A percentile compares a stretch with the other conserved stretches of the same genome.
phyloP scores from a whole-genome alignment of 2,329 filamentous ascomycete genomes.

The Penicillium sp. region DNA sequence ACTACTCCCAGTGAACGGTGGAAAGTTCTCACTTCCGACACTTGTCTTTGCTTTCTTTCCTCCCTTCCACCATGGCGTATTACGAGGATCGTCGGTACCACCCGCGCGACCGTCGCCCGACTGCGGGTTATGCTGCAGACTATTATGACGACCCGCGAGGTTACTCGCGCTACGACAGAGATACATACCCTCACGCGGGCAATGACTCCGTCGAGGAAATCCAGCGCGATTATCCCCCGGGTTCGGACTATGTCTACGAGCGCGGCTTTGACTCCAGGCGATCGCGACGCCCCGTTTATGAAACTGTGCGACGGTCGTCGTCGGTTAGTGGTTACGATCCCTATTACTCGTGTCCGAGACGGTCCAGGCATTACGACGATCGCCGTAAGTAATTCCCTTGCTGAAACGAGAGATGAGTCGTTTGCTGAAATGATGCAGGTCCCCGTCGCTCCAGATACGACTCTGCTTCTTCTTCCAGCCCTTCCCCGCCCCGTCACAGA shows the following conservation, averaged over 20 bases:
- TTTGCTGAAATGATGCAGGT: conserved; percentile 12
- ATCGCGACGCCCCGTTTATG: conserved; percentile 28
- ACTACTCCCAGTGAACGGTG: conserved; percentile 16
- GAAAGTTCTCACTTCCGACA: conserved; percentile 9
- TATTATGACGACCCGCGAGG: conserved; percentile 26
- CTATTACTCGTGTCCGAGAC: conserved; percentile 41
- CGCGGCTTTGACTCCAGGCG: conserved; percentile 19
- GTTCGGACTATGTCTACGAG: conserved; percentile 47
- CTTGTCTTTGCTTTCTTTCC: conserved; percentile 9
- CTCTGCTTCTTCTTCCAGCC: conserved; percentile 38
- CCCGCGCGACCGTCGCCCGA: conserved; percentile 33
- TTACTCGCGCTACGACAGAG: conserved; percentile 17
- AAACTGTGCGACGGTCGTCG: conserved; percentile 37
- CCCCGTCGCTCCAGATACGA: conserved; percentile 33
- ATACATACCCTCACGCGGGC: conserved; percentile 60
- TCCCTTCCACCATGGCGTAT: conserved; percentile 32
- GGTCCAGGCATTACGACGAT: conserved; percentile 48
- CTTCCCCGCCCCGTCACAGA: conserved; percentile 39
- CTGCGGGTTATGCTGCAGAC: conserved; percentile 27
- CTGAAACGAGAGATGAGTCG: not conserved
- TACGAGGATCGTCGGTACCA: conserved; percentile 36
- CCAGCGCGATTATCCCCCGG: conserved; percentile 77
- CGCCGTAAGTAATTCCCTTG: conserved; percentile 31
- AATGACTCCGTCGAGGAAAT: conserved; percentile 77
- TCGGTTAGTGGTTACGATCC: conserved; percentile 36